Evolutionary conservation across 208 protist species (phyloP).

Genomic region (Leishmania lainsoni): DNA sequence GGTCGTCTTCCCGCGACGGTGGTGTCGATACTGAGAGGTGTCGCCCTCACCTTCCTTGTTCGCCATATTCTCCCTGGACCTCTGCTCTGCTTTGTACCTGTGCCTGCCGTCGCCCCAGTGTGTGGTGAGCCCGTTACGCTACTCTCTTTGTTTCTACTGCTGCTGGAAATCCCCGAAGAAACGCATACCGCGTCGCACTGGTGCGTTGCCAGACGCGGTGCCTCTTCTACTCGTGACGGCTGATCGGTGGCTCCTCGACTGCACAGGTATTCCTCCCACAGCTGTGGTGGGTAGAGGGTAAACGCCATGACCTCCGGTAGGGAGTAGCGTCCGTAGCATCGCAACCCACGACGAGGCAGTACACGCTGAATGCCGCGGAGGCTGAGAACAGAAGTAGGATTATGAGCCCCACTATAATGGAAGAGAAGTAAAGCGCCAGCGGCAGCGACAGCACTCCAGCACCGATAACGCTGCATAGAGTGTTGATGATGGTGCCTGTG

Average conservation of each 20-base stretch:
- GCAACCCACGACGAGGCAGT: slow-evolving; percentile 55
- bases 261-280: slow-evolving; percentile 54
- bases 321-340: slow-evolving; percentile 56
- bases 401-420: slow-evolving; percentile 40
- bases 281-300: slow-evolving; percentile 47
- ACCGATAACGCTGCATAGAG: slow-evolving; percentile 76
- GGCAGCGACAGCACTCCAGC: slow-evolving; percentile 72
- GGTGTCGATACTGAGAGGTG: background rate
- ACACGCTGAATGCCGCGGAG: slow-evolving; percentile 55
- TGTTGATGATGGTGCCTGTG: slow-evolving; percentile 60
- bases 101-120: background rate
- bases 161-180: background rate
- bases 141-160: background rate
- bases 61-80: background rate
- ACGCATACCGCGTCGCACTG: background rate
- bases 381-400: slow-evolving; percentile 42
- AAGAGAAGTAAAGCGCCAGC: slow-evolving; percentile 68
- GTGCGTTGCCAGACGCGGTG: background rate
- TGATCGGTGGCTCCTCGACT: background rate
- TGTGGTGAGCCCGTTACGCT: background rate
- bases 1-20: background rate
- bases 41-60: background rate
- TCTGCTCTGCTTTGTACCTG: background rate
- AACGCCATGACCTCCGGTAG: slow-evolving; percentile 67
- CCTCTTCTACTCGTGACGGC: background rate